Evolutionary conservation across 1,284 basidiomycete species (phyloP), one percentile per base, ranked within the genome.

Genomic region (Wallemia hederae): DNA sequence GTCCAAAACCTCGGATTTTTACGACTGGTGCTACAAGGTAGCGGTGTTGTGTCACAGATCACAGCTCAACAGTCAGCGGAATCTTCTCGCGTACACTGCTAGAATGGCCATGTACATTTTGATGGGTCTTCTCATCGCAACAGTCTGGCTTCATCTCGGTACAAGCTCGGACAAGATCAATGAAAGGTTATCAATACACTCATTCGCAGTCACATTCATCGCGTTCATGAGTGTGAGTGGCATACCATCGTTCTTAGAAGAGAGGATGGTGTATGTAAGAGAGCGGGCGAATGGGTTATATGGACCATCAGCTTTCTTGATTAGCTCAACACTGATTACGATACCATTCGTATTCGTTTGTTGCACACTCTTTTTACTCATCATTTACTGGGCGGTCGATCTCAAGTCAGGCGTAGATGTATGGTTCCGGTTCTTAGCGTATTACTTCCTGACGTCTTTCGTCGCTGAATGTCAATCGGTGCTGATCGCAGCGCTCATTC

Each of bases 51-150:
- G 39, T 49, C 39, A 49, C 22, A 49, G 39, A 22, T 49, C 39
- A 49, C 39, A 49, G 39, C n/a, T 49, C 11, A 49, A 49, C n/a
- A 49, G 39, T 49, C 39, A 49, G 22, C 39, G 39, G 11, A 80
- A 80, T 66, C 65, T 80, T 1, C 70, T 81, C 28, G 79, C 78
- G 1, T 81, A 79, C 66, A 78, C 79, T 19, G 74, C 81, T 1
- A 71, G 79, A 34, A 65, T 74, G 0, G 77, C 71, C 25, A 80
- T 81, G 78, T 81, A 80, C 63, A 63, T 65, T 66, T 75, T 75
- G 7, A 77, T 78, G 74, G 77, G 75, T 0, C 61, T 78, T 1
- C 73, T 79, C 70, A 70, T 80, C 39, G 79, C 76, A 0, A 76
- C 77, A 0, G 76, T 79, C 59, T 81, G 79, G 79, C 73, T 80